phyloP scores from a whole-genome alignment of 2,329 filamentous ascomycete genomes.

The Pyricularia pennisetigena region DNA sequence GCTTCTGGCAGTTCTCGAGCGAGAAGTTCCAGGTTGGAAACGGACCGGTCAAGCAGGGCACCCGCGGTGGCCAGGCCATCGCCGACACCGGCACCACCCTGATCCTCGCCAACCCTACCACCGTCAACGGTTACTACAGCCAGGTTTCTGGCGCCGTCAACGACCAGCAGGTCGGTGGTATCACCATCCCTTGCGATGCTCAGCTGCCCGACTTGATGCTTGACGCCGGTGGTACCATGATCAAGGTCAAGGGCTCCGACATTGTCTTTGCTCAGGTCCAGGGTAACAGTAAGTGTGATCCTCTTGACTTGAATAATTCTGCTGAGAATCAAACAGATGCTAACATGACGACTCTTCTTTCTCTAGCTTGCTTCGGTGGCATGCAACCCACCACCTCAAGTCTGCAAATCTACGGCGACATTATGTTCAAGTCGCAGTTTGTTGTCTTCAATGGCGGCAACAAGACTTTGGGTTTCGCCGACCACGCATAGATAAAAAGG shows the following conservation, averaged over 20 bases:
- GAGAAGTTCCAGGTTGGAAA: constrained; percentile 44
- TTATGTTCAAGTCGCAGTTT: constrained; percentile 53
- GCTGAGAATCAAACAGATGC: neutral
- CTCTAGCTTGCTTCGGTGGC: constrained; percentile 54
- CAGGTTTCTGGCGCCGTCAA: constrained; percentile 32
- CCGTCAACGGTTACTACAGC: constrained; percentile 39
- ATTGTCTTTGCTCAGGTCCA: constrained; percentile 43
- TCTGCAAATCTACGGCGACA: constrained; percentile 53
- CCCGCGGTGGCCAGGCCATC: constrained; percentile 33
- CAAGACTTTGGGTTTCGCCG: constrained; percentile 40
- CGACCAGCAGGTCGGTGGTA: constrained; percentile 28
- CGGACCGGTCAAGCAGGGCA: constrained; percentile 23
- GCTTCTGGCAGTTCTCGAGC: constrained; percentile 61
- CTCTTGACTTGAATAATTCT: neutral
- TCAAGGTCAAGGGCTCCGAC: constrained; percentile 40
- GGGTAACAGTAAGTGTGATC: constrained; percentile 39
- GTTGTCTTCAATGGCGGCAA: constrained; percentile 48
- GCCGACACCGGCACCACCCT: constrained; percentile 55
- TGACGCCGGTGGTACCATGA: constrained; percentile 46
- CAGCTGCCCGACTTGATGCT: constrained; percentile 39
- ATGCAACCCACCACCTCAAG: constrained; percentile 47
- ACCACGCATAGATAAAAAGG: constrained; percentile 22
- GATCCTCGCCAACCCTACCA: constrained; percentile 44
- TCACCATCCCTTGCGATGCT: constrained; percentile 35
- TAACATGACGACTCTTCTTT: neutral